Evolutionary conservation across 2,329 filamentous ascomycete species (phyloP), one percentile per base, ranked within the genome.

Genomic region (Sclerotinia minor): DNA sequence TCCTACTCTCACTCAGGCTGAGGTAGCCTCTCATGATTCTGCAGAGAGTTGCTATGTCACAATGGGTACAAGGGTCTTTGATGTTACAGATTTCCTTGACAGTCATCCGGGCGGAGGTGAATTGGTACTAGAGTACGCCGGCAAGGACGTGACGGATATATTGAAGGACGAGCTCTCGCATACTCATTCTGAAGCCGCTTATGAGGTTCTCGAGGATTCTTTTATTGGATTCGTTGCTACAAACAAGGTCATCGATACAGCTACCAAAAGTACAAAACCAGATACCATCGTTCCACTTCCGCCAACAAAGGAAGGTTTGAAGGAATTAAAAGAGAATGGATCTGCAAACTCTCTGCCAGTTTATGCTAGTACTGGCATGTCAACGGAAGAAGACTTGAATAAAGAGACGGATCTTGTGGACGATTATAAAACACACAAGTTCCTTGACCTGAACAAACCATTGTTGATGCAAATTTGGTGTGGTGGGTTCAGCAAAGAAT

Each of bases 361-460:
- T 78, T 86, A 86, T 75, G 80, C 80, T 52, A 79, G 80, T 58
- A 99, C 95, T 5, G 94, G 94, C 77, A 92, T 98, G 91, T 91
- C 93, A 9, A 89, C 85, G 67, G 95, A 88, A 73, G 94, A 94
- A 73, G 95, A 99, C 74, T 81, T 99, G 69, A 91, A 84, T 73
- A 90, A 89, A 76, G 94, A 97, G 69, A 99, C 95, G 11, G 93
- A 99, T 77, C 79, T 84, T 68, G 78, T 72, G 32, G 79, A 80
- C 57, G 95, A 99, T 77, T 99, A 90, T 83, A 91, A 92, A 80
- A 91, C 85, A 68, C 89, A 98, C 85, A 96, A 96, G 79, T 99
- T 99, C 76, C 84, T 99, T 69, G 94, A 99, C 76, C 84, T 99
- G 68, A 91, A 86, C 80, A 88, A 85, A 75, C 94, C 95, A 8